These are phyloP conservation scores for Alternaria incomplexa DNA, from an alignment of 2,329 filamentous ascomycete species.

Conservation along the genomic window DNA sequence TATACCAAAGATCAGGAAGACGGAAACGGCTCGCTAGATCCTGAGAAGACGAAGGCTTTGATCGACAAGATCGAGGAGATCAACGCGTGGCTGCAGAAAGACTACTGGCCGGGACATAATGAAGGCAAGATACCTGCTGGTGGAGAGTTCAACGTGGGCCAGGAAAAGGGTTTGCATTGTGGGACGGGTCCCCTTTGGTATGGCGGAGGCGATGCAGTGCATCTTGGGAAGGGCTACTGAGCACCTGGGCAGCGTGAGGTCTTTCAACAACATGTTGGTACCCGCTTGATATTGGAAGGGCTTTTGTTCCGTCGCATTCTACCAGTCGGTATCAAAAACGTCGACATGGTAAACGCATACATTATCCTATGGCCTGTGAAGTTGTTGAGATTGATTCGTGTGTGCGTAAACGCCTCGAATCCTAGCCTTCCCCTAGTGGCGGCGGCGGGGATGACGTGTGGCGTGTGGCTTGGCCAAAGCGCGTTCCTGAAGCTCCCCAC, in stretches of 20 bases:
- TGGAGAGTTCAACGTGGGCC: constrained; percentile 86
- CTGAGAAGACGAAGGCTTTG: constrained; percentile 67
- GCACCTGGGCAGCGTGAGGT: constrained; percentile 33
- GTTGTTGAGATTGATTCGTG: neutral
- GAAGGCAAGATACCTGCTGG: constrained; percentile 52
- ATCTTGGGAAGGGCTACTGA: constrained; percentile 58
- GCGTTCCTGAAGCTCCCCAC: constrained; percentile 3
- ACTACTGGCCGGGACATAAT: constrained; percentile 68
- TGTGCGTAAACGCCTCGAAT: neutral
- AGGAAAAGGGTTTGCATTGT: constrained; percentile 80
- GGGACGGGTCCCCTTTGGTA: constrained; percentile 77
- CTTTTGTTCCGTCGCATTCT: neutral
- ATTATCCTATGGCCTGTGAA: neutral
- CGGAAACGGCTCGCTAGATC: constrained; percentile 52
- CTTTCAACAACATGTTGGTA: neutral
- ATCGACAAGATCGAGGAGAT: constrained; percentile 74
- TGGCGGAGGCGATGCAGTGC: constrained; percentile 74
- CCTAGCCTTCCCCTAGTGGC: neutral
- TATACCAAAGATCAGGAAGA: constrained; percentile 63
- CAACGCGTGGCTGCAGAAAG: constrained; percentile 74
- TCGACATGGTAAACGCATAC: neutral
- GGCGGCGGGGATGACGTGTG: constrained; percentile 15
- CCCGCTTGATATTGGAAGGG: no score
- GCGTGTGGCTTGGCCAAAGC: constrained; percentile 13
- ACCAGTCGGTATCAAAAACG: neutral